These are phyloP conservation scores for Candida pseudoviswanathii DNA, from an alignment of 1,139 yeast species.

Conservation along the genomic window DNA sequence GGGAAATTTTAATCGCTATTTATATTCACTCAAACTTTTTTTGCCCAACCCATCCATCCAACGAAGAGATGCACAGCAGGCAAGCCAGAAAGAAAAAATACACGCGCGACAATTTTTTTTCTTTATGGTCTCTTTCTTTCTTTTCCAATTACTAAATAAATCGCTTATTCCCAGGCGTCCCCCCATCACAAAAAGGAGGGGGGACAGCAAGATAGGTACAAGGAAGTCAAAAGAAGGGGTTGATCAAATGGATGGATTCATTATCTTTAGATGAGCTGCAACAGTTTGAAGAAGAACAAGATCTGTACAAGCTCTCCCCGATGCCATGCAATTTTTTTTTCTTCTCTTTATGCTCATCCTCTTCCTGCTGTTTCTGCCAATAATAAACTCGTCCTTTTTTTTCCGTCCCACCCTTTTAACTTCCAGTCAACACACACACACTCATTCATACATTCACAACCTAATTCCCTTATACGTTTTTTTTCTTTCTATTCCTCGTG, in stretches of 20 bases:
- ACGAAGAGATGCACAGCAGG: background rate
- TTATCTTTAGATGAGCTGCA: background rate
- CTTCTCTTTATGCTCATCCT: background rate
- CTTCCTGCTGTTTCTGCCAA: background rate
- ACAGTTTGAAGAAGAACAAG: background rate
- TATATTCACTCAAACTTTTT: conserved; percentile 3
- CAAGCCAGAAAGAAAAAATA: background rate
- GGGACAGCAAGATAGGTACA: too few relatives aligned
- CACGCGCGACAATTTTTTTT: conserved; percentile 3
- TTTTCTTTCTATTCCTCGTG: too few relatives aligned
- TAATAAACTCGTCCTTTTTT: background rate
- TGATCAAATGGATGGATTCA: background rate
- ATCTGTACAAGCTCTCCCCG: background rate
- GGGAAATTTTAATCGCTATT: conserved; percentile 8
- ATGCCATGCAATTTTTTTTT: background rate
- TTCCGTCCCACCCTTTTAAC: background rate
- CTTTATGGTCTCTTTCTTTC: background rate
- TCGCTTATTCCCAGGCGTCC: background rate
- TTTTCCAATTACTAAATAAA: background rate
- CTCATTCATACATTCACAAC: background rate
- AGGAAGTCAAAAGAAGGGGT: too few relatives aligned
- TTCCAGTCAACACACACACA: background rate
- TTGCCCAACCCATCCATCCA: background rate
- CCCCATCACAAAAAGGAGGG: background rate
- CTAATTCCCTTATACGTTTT: too few relatives aligned